phyloP scores from a whole-genome alignment of 2,329 filamentous ascomycete genomes.

The Aureobasidium mangrovei region DNA sequence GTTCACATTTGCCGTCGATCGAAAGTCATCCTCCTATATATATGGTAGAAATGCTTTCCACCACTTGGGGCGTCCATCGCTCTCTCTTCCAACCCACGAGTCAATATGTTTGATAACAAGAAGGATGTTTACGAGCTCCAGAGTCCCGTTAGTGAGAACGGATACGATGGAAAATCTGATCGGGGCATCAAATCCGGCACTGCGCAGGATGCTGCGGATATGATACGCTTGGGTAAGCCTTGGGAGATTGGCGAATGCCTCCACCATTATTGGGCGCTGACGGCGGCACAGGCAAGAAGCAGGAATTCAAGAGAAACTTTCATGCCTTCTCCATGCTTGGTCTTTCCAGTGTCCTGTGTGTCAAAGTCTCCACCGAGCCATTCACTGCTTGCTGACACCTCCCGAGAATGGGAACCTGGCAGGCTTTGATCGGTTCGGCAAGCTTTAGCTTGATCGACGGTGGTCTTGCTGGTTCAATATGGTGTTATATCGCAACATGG shows the following conservation, averaged over 20 bases:
- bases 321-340: conserved; percentile 22
- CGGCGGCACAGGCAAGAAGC: neutral
- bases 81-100: neutral
- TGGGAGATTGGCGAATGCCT: no score
- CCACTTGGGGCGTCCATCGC: neutral
- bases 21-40: neutral
- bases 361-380: neutral
- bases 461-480: conserved; percentile 29
- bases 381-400: neutral
- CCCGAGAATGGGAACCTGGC: conserved; percentile 24
- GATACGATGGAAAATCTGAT: neutral
- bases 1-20: neutral
- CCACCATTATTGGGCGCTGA: no score
- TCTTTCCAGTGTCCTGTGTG: conserved; percentile 21
- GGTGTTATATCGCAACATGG: conserved; percentile 26
- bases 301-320: conserved; percentile 19
- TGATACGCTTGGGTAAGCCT: conserved; percentile 3
- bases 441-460: conserved; percentile 20
- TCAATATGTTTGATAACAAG: neutral
- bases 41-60: neutral
- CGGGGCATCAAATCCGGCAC: neutral
- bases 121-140: conserved; percentile 4
- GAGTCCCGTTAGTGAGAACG: conserved; percentile 1
- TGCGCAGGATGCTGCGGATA: conserved; percentile 12
- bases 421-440: conserved; percentile 16